Evolutionary conservation across 2,329 filamentous ascomycete species (phyloP).

Genomic region (Cryphonectria nitschkei): DNA sequence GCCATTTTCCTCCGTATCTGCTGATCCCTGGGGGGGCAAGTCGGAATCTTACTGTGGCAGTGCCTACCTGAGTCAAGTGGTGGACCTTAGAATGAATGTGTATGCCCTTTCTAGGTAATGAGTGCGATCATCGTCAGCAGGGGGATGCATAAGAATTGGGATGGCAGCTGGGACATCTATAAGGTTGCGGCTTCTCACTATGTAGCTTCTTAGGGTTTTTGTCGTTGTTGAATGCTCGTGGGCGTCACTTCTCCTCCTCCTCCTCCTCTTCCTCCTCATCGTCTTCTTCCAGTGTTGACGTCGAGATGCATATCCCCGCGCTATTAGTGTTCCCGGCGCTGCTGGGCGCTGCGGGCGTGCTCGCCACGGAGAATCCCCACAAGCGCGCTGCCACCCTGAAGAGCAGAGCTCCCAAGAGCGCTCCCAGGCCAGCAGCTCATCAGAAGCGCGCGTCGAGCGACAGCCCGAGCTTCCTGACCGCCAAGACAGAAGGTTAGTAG

Average conservation of each 20-base stretch:
- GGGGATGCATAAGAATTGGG: not conserved
- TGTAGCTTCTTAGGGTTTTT: not conserved
- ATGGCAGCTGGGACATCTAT: not conserved
- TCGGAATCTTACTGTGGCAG: not conserved
- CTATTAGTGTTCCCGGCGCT: not conserved
- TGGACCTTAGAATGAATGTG: not conserved
- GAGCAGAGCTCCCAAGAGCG: not conserved
- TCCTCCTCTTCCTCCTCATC: not conserved
- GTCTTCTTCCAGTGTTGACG: not conserved
- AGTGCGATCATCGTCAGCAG: not conserved
- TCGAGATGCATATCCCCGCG: constrained; percentile 16
- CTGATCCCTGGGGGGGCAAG: not conserved
- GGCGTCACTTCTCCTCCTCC: not conserved
- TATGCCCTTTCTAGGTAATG: not conserved
- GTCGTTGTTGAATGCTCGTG: not conserved
- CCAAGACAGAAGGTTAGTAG: constrained; percentile 25
- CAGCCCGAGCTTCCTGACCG: constrained; percentile 12
- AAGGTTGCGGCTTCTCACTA: not conserved
- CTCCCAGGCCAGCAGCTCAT: not conserved
- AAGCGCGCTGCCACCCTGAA: constrained; percentile 6
- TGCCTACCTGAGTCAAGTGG: not conserved
- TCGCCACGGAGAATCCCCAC: constrained; percentile 6
- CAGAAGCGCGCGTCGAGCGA: constrained; percentile 9
- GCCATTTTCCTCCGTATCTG: not conserved
- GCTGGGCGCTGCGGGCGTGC: constrained; percentile 9